Evolutionary conservation across 1,139 yeast genomes (phyloP).

Genomic region (Blastobotrys indianensis): DNA sequence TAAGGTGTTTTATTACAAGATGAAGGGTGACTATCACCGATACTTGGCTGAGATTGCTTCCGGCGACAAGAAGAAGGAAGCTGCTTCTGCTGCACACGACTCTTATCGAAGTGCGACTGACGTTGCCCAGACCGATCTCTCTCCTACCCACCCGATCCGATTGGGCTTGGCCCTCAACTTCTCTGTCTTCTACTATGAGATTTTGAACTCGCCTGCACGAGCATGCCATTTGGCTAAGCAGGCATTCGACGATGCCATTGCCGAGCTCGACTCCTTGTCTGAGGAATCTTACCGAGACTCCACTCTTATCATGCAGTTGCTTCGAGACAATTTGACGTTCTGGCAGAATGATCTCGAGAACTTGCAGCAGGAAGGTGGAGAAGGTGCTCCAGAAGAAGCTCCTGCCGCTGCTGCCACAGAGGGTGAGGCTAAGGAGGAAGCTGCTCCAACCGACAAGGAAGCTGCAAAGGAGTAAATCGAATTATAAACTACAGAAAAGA

Average conservation of each 20-base stretch:
- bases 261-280: constrained; percentile 94
- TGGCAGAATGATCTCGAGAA: constrained; percentile 96
- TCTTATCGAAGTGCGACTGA: constrained; percentile 96
- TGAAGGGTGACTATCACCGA: constrained; percentile 99
- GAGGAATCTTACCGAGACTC: constrained; percentile 99
- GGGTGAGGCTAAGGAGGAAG: constrained; percentile 3
- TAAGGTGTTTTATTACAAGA: constrained; percentile 96
- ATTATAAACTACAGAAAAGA: neutral
- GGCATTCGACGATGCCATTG: constrained; percentile 98
- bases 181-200: constrained; percentile 97
- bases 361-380: constrained; percentile 43
- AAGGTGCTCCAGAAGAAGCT: constrained; percentile 6
- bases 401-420: constrained; percentile 1
- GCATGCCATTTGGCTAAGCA: constrained; percentile 99
- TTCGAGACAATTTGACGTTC: constrained; percentile 96
- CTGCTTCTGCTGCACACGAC: constrained; percentile 90
- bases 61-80: constrained; percentile 88
- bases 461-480: constrained; percentile 5
- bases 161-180: constrained; percentile 96
- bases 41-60: constrained; percentile 96
- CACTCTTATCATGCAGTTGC: constrained; percentile 96
- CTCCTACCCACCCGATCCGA: constrained; percentile 99
- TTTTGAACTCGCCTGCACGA: constrained; percentile 96
- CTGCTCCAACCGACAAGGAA: constrained; percentile 7
- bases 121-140: constrained; percentile 95